A percentile compares a stretch with the other conserved stretches of the same genome.
Evolutionary conservation across 495 filamentous ascomycete genomes (phyloP).

Genomic region (Tuber microsphaerosporum): DNA sequence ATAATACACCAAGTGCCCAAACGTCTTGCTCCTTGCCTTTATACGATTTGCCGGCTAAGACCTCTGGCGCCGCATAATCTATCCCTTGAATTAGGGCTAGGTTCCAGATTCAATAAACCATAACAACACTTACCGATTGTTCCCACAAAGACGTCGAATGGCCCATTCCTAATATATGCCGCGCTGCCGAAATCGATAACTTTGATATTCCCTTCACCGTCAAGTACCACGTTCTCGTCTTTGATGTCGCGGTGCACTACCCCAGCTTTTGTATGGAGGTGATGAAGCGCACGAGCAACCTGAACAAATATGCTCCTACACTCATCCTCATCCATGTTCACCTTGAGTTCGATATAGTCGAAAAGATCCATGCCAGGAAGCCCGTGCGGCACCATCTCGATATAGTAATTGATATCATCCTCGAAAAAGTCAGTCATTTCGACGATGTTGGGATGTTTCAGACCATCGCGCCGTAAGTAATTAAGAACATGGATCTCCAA

Average conservation of each 20-base stretch:
- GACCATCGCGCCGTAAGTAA: constrained; percentile 77
- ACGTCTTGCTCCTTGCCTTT: constrained; percentile 95
- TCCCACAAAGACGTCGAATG: constrained; percentile 98
- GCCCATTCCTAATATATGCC: constrained; percentile 94
- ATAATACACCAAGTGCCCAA: constrained; percentile 94
- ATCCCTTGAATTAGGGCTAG: constrained; percentile 10
- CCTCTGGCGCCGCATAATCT: constrained; percentile 98
- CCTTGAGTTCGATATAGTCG: constrained; percentile 93
- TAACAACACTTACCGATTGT: constrained; percentile 71
- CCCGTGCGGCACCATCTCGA: constrained; percentile 95
- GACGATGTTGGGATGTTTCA: constrained; percentile 90
- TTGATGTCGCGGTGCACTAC: constrained; percentile 98
- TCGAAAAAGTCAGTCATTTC: constrained; percentile 99
- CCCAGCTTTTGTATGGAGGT: constrained; percentile 80
- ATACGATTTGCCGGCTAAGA: constrained; percentile 87
- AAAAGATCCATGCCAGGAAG: constrained; percentile 98
- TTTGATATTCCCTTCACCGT: constrained; percentile 93
- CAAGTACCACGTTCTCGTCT: constrained; percentile 93
- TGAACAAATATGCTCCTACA: constrained; percentile 92
- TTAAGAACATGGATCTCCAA: constrained; percentile 96
- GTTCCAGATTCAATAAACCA: not conserved
- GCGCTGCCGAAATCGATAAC: constrained; percentile 97
- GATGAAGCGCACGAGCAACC: constrained; percentile 79
- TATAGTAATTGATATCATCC: constrained; percentile 96
- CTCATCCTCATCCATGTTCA: constrained; percentile 92